These are phyloP conservation scores for Lichtheimia hyalospora DNA, from an alignment of 371 early-diverging fungal genomes.

Conservation along the genomic window DNA sequence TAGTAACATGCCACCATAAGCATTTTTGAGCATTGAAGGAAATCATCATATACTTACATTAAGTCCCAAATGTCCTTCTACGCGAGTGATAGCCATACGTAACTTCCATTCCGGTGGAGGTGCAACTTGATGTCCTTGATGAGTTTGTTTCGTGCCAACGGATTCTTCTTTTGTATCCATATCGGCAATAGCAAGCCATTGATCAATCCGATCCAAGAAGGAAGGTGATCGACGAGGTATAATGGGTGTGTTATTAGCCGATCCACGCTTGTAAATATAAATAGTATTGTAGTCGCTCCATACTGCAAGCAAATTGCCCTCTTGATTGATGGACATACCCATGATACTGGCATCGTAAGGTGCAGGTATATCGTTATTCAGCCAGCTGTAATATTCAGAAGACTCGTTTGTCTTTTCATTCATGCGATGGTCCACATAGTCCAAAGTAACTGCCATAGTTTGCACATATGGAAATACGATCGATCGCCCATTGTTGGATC, in stretches of 20 bases:
- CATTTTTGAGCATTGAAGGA: background rate
- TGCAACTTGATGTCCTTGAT: too few relatives aligned
- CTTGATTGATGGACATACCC: constrained; percentile 29
- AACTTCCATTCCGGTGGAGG: constrained; percentile 12
- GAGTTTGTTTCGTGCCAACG: background rate
- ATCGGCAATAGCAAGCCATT: constrained; percentile 12
- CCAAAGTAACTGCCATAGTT: constrained; percentile 1
- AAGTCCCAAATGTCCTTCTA: constrained; percentile 8
- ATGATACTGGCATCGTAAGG: constrained; percentile 27
- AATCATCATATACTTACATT: constrained; percentile 1
- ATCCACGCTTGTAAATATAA: constrained; percentile 27
- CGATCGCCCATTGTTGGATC: constrained; percentile 5
- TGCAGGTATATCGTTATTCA: constrained; percentile 1
- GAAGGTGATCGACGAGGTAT: constrained; percentile 12
- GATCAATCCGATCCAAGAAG: constrained; percentile 11
- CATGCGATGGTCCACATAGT: constrained; percentile 2
- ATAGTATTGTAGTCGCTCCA: constrained; percentile 40
- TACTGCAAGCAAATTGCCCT: constrained; percentile 30
- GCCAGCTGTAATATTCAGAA: constrained; percentile 6
- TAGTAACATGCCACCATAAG: background rate
- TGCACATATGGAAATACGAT: constrained; percentile 11
- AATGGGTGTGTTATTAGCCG: constrained; percentile 1
- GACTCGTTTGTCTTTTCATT: background rate
- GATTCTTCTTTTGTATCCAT: background rate
- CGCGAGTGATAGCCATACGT: constrained; percentile 15